These are phyloP conservation scores for Phoenix dactylifera DNA, from an alignment of 176 grass and related monocot genomes.

Conservation along the genomic window DNA sequence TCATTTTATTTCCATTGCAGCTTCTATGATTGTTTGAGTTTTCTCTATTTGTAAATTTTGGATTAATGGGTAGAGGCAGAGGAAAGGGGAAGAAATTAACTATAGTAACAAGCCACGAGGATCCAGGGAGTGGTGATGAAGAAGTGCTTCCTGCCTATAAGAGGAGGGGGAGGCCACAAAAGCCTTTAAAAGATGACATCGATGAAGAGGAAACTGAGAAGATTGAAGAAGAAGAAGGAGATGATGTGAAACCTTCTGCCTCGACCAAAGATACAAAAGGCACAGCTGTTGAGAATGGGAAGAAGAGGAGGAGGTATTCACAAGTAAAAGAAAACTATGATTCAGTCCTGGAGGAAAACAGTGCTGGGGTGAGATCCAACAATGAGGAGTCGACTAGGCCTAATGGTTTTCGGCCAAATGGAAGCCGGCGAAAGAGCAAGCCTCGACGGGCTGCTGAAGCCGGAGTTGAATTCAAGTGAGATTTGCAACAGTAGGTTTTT, in stretches of 20 bases:
- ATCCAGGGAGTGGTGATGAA: conserved; percentile 52
- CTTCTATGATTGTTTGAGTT: conserved; percentile 3
- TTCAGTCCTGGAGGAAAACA: conserved; percentile 18
- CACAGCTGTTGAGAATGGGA: conserved; percentile 25
- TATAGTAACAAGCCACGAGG: conserved; percentile 27
- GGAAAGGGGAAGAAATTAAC: conserved; percentile 54
- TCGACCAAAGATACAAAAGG: conserved; percentile 22
- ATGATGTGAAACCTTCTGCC: conserved; percentile 1
- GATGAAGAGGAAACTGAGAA: conserved; percentile 33
- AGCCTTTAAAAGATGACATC: conserved; percentile 33
- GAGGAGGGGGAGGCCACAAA: conserved; percentile 59
- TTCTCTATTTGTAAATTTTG: neutral
- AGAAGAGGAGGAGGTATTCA: conserved; percentile 27
- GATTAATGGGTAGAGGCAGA: conserved; percentile 63
- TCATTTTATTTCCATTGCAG: neutral
- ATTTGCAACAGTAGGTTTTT: no score
- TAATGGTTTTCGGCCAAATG: conserved; percentile 61
- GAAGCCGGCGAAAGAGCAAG: conserved; percentile 81
- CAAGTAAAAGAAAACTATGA: conserved; percentile 20
- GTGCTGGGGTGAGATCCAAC: conserved; percentile 4
- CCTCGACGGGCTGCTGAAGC: conserved; percentile 84
- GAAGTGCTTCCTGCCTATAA: conserved; percentile 49
- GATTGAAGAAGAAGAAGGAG: conserved; percentile 32
- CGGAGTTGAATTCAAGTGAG: conserved; percentile 47
- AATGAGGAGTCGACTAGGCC: conserved; percentile 14